Base-by-base conservation (phyloP, 306 rosid genomes). In the Vicia sativa region DNA sequence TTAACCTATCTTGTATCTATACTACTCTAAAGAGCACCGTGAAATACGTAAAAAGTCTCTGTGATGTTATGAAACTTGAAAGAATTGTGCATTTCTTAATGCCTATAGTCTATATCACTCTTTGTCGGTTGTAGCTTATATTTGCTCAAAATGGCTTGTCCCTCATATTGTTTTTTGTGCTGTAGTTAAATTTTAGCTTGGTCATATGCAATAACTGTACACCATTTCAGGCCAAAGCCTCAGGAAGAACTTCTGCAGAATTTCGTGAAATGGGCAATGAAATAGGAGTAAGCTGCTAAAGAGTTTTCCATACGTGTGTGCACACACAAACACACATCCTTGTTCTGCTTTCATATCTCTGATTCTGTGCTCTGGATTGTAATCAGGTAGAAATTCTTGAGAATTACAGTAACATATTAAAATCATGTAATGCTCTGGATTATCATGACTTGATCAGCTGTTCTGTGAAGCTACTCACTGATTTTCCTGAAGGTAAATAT, bases 371-470 rank as follows among this genome's bases (percentile, higher is more conserved):
- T 70, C 9, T 76, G 73, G 67, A 63, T 72, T 62, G 69, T 71
- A 79, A 73, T 69, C 86, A 92, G 98, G 96, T 93, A 28, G 78
- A 70, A 67, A 81, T 92, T 84, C 96, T 92, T 14, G 83, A 78
- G 67, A 82, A 86, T 77, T 92, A 92, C 82, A 77, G 78, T 78
- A 78, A 80, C 57, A 86, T 90, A 76, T 79, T 92, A 71, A 86
- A 80, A 75, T 84, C 98, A 59, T 92, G 98, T 70, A 81, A 92
- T 57, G 96, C 98, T 52, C 72, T 92, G 77, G 98, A 92, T 82
- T 92, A 92, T 88, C 98, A 92, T 54, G 98, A 90, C 79, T 69
- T 92, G 76, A 92, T 92, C 76, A 80, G 90, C 87, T 86, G 90
- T 74, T 92, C 98, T 3, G 89, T 86, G 87, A 86, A 83, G 87